Percentiles rank a stretch among this genome's conserved stretches.
Evolutionary conservation across 2,329 filamentous ascomycete species (phyloP).

Genomic region (Pseudocercospora cruenta): DNA sequence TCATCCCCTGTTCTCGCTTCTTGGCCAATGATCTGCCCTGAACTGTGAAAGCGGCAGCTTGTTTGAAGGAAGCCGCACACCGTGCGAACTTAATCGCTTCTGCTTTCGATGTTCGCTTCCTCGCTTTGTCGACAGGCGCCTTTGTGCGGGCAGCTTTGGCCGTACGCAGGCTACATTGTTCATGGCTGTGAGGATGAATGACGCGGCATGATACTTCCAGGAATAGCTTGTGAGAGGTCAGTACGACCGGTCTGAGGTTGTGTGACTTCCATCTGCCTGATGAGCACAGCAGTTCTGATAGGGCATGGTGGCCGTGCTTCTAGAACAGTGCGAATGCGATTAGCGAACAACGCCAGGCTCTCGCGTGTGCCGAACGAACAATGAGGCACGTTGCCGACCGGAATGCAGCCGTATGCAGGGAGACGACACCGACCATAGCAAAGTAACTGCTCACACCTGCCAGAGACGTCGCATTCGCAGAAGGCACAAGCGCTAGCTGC

Average conservation of each 20-base stretch:
- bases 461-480: background rate
- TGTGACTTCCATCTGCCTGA: background rate
- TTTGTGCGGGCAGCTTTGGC: background rate
- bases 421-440: background rate
- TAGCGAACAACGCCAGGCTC: background rate
- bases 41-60: background rate
- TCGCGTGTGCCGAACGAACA: conserved; percentile 1
- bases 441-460: background rate
- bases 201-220: background rate
- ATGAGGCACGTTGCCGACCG: background rate
- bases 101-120: background rate
- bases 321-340: conserved; percentile 1
- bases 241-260: background rate
- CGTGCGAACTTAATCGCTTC: background rate
- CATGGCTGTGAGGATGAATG: background rate
- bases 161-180: background rate
- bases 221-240: background rate
- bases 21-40: background rate
- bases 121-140: background rate
- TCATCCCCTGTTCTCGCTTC: background rate
- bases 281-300: background rate
- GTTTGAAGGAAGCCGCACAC: background rate
- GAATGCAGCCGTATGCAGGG: background rate
- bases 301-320: background rate
- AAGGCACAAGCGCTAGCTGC: background rate